Evolutionary conservation across 2,329 filamentous ascomycete genomes (phyloP).

Genomic region (Penicillium polonicum): DNA sequence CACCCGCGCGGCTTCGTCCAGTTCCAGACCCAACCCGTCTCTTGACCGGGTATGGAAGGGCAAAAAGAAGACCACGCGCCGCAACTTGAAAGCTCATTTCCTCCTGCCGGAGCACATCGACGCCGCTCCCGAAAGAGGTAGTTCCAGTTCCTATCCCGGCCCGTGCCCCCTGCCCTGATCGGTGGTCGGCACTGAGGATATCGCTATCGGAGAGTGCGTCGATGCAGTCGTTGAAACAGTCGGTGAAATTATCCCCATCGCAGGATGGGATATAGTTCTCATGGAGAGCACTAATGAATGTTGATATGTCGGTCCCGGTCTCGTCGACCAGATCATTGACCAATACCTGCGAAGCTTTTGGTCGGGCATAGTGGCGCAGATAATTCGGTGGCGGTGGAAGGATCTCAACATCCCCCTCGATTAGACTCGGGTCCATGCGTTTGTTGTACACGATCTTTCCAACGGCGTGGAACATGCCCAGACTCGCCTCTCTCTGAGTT

Average conservation of each 20-base stretch:
- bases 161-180: conserved; percentile 25
- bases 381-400: conserved; percentile 61
- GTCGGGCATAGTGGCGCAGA: conserved; percentile 57
- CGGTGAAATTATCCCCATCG: conserved; percentile 63
- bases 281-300: conserved; percentile 84
- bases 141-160: conserved; percentile 60
- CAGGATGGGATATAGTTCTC: conserved; percentile 93
- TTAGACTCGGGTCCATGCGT: conserved; percentile 57
- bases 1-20: conserved; percentile 43
- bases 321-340: conserved; percentile 84
- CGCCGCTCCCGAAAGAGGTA: conserved; percentile 45
- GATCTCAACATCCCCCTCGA: conserved; percentile 38
- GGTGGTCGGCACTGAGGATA: conserved; percentile 68
- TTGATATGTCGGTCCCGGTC: conserved; percentile 86
- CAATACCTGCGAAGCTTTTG: conserved; percentile 63
- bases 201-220: conserved; percentile 86
- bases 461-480: conserved; percentile 94
- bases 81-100: conserved; percentile 93
- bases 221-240: conserved; percentile 80
- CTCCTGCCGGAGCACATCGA: conserved; percentile 79
- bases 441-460: conserved; percentile 98
- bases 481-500: conserved; percentile 79
- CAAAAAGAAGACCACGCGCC: conserved; percentile 80
- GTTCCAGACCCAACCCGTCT: conserved; percentile 46
- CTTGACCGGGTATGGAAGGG: conserved; percentile 81